Base-by-base conservation (phyloP, 164 flowering plant species). In the Macadamia integrifolia region DNA sequence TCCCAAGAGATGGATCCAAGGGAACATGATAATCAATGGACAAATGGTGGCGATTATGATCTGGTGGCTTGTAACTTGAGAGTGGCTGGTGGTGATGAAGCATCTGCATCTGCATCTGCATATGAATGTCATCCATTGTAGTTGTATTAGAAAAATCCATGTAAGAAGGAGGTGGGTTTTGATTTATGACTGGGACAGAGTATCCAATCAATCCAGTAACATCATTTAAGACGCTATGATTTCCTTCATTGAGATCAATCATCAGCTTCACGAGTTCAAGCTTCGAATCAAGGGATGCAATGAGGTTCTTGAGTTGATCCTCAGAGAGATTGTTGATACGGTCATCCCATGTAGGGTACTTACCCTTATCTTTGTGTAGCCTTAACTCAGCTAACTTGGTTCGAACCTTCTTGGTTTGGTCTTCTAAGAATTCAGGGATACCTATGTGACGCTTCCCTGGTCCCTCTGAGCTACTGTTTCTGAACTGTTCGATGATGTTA, bases 401-500 rank as follows among this genome's bases (percentile, higher is more conserved):
- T 17, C 60, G 44, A 1, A 68, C 9, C 57, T 68, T 68, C 29
- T 46, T 68, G 17, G 32, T 69, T 42, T 35, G 60, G 1, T 32
- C 44, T 29, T 53, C 49, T 5, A 69, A 53, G 50, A 61, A 50
- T 32, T 29, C 6, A 0, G 48, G 17, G 17, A 69, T 31, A 53
- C 40, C 60, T 12, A 49, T 10, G n/a, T 18, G 31, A 6, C 60
- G 65, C 66, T 61, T 69, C 46, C 10, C 65, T 61, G 14, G 29
- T 23, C 61, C 71, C 17, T 69, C 65, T 17, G n/a, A 31, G 13
- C 59, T 50, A 10, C 7, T 17, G 10, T 31, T n/a, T 18, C 12
- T 35, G 30, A 52, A 69, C 9, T 65, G 59, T 6, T 52, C 13
- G 48, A 69, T 35, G 60, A 69, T 69, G 6, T 49, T 15, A 2